Percentiles rank a stretch among this genome's conserved stretches.
Conservation (phyloP, 805 yeast species). For the Kazachstania bromeliacearum region DNA sequence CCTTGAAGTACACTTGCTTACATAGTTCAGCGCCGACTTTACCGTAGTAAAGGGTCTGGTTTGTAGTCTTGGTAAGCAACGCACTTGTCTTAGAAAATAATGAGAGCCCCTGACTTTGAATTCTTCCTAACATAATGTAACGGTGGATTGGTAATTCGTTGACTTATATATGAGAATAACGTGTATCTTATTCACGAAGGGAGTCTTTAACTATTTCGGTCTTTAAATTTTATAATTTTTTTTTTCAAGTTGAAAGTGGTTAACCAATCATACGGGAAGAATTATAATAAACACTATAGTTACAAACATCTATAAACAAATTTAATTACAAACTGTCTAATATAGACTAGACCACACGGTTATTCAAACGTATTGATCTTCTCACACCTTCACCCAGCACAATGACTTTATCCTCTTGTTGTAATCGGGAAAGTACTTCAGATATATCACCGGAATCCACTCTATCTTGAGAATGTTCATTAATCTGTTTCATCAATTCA, state of each 20-base stretch:
- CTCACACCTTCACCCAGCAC: conserved; percentile 66
- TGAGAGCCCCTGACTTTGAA: conserved; percentile 21
- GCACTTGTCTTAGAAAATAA: conserved; percentile 20
- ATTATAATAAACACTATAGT: too few species aligned
- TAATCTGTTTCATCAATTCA: conserved; percentile 49
- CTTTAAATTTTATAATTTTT: too few species aligned
- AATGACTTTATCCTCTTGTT: conserved; percentile 58
- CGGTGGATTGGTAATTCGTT: too few species aligned
- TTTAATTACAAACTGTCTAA: not conserved
- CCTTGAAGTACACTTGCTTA: conserved; percentile 70
- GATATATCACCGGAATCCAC: conserved; percentile 65
- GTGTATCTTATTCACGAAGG: too few species aligned
- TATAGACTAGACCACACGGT: conserved; percentile 13
- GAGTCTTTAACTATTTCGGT: too few species aligned
- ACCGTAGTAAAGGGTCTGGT: conserved; percentile 59
- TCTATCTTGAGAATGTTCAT: conserved; percentile 47
- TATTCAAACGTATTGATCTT: conserved; percentile 42
- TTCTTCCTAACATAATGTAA: conserved; percentile 24
- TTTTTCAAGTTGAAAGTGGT: too few species aligned
- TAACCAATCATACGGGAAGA: too few species aligned
- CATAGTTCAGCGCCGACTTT: conserved; percentile 45
- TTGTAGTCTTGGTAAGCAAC: conserved; percentile 43
- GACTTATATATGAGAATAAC: too few species aligned
- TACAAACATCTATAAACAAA: too few species aligned
- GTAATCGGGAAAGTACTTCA: conserved; percentile 57